A percentile compares a stretch with the other conserved stretches of the same genome.
These are phyloP conservation scores for Lactarius pseudohatsudake DNA, from an alignment of 768 basidiomycete species.

Conservation along the genomic window DNA sequence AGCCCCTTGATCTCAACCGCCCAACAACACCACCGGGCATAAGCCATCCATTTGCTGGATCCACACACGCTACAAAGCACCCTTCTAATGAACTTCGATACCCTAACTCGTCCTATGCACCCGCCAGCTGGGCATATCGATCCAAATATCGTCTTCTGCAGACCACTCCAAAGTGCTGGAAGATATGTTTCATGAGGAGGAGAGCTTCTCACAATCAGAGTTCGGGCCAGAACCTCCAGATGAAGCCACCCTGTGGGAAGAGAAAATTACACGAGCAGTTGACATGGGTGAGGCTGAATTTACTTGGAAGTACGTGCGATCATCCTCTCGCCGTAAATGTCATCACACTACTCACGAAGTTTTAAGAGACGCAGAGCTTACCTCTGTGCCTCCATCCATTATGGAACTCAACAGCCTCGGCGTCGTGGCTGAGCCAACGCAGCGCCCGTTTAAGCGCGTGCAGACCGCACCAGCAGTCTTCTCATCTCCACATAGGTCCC, in stretches of 20 bases:
- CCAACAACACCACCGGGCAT: constrained; percentile 16
- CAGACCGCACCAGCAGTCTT: constrained; percentile 24
- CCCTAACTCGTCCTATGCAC: constrained; percentile 19
- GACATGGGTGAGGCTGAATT: constrained; percentile 23
- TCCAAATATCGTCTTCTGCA: constrained; percentile 1
- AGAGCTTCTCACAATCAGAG: constrained; percentile 5
- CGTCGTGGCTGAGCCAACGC: constrained; percentile 10
- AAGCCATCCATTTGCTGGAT: constrained; percentile 22
- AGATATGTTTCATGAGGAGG: constrained; percentile 21
- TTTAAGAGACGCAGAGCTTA: constrained; percentile 16
- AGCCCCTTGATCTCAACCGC: constrained; percentile 22
- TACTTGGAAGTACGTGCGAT: constrained; percentile 20
- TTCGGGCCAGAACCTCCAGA: constrained; percentile 19
- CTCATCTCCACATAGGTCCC: constrained; percentile 13
- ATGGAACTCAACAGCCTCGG: constrained; percentile 24
- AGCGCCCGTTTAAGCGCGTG: constrained; percentile 22
- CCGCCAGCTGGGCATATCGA: constrained; percentile 21
- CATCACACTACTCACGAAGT: constrained; percentile 1
- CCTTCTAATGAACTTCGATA: constrained; percentile 25
- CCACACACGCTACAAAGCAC: constrained; percentile 20
- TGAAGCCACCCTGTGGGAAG: constrained; percentile 20
- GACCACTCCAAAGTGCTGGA: constrained; percentile 18
- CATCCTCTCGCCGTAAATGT: neutral
- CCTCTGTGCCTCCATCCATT: constrained; percentile 17
- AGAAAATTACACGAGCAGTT: constrained; percentile 20